Base-by-base conservation (phyloP, 1,284 basidiomycete species). In the Fomitopsis palustris region DNA sequence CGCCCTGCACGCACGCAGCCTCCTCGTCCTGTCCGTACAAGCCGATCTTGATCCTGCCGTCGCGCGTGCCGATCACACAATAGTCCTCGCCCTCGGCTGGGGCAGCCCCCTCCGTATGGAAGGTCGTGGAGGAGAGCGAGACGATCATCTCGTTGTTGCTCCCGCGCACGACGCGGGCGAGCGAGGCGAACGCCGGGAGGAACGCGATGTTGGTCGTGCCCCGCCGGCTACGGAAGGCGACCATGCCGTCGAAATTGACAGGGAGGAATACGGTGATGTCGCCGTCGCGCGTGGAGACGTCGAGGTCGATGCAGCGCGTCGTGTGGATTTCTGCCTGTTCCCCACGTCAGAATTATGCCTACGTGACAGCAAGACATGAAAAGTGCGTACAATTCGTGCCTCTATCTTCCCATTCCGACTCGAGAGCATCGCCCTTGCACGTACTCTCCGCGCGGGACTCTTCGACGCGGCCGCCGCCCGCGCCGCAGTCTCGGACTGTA, bases 221-320 rank as follows among this genome's bases (percentile, higher is more conserved):
- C 12, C 65, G 58, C 23, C 55, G 58, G 6, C 66, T 63, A 35
- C 61, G 61, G 62, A 72, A 56, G 49, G 64, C 60, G 29, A 73
- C 37, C 31, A 64, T 62, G 49, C 72, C 72, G 56, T 63, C 54
- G 65, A 66, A 73, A 16, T 63, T 68, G 3, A 66, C 63, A 2
- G 71, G 70, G 21, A 73, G 58, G 57, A 70, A 64, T 21, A 73
- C 51, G 27, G 59, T 61, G 49, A 70, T 69, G 25, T 63, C 64
- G 54, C 68, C 70, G 63, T 56, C 12, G 1, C 63, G 55, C 1
- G 68, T 67, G 37, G 64, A 63, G 17, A 70, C 60, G 42, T 70
- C 66, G 0, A 73, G 64, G 59, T 69, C 67, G 43, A 72, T 61
- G 47, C 65, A 64, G 37, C 68, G 68, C 29, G 60, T 55, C 1